Percentiles rank a stretch among this genome's conserved stretches.
These are phyloP conservation scores for Raffaelea ambrosiae DNA, from an alignment of 2,329 filamentous ascomycete species.

Conservation along the genomic window DNA sequence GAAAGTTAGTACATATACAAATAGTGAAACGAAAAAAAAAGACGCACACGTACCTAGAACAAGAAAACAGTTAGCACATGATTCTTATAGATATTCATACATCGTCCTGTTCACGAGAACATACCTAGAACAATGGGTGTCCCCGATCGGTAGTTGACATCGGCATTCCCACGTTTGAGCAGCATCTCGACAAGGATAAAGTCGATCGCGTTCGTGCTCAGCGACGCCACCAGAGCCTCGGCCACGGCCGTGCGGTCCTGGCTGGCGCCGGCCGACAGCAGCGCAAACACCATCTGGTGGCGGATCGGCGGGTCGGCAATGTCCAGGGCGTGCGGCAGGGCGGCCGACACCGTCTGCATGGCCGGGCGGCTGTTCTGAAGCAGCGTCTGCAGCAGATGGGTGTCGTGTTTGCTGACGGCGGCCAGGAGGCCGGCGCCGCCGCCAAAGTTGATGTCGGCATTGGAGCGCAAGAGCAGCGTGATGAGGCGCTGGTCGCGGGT, in stretches of 20 bases:
- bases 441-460: slow-evolving; percentile 46
- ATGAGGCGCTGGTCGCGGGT: slow-evolving; percentile 43
- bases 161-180: slow-evolving; percentile 41
- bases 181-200: slow-evolving; percentile 39
- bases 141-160: slow-evolving; percentile 41
- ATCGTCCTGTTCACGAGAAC: slow-evolving; percentile 1
- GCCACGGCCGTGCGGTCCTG: slow-evolving; percentile 26
- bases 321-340: slow-evolving; percentile 38
- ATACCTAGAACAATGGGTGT: slow-evolving; percentile 29
- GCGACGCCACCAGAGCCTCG: slow-evolving; percentile 32
- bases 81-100: too few species aligned
- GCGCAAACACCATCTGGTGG: slow-evolving; percentile 36
- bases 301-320: slow-evolving; percentile 32
- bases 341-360: slow-evolving; percentile 34
- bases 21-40: slow-evolving; percentile 7
- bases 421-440: slow-evolving; percentile 39
- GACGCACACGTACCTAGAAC: not conserved
- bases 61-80: not conserved
- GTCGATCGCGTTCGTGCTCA: slow-evolving; percentile 39
- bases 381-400: slow-evolving; percentile 34
- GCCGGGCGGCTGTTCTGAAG: slow-evolving; percentile 36
- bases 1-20: slow-evolving; percentile 9
- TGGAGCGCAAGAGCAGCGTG: slow-evolving; percentile 39
- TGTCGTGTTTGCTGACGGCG: slow-evolving; percentile 39
- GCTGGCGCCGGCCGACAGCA: slow-evolving; percentile 35